phyloP scores from a whole-genome alignment of 2,329 filamentous ascomycete species.

The Fusarium chlamydosporum region DNA sequence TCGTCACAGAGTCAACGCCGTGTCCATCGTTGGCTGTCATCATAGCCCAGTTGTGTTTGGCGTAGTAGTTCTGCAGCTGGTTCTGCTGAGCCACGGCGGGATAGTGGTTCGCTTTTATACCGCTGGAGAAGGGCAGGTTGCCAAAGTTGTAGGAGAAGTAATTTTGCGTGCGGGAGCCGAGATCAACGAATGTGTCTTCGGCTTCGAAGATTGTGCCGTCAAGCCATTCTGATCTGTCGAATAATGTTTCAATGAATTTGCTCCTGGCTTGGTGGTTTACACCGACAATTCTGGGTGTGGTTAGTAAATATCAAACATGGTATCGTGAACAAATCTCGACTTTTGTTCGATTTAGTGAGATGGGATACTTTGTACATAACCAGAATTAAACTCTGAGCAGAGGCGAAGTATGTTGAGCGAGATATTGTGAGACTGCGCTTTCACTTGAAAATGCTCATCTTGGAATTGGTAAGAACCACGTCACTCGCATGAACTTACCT shows the following conservation, averaged over 20 bases:
- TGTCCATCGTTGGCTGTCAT: slow-evolving; percentile 33
- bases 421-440: not conserved
- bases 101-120: slow-evolving; percentile 39
- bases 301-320: slow-evolving; percentile 3
- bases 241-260: slow-evolving; percentile 27
- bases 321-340: no score
- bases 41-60: slow-evolving; percentile 32
- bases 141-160: slow-evolving; percentile 31
- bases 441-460: not conserved
- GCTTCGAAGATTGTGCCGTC: slow-evolving; percentile 4
- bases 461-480: not conserved
- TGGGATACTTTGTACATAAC: accelerated
- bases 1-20: slow-evolving; percentile 24
- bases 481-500: slow-evolving; percentile 6
- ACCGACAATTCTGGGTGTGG: not conserved
- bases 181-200: slow-evolving; percentile 2
- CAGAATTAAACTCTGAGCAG: no score
- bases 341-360: not conserved
- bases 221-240: slow-evolving; percentile 25
- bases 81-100: slow-evolving; percentile 16
- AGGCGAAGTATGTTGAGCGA: no score
- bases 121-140: slow-evolving; percentile 34
- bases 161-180: not conserved
- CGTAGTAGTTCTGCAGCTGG: slow-evolving; percentile 28
- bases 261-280: slow-evolving; percentile 5